Evolutionary conservation across 1,284 basidiomycete species (phyloP).

Genomic region (Golubevia pallescens): DNA sequence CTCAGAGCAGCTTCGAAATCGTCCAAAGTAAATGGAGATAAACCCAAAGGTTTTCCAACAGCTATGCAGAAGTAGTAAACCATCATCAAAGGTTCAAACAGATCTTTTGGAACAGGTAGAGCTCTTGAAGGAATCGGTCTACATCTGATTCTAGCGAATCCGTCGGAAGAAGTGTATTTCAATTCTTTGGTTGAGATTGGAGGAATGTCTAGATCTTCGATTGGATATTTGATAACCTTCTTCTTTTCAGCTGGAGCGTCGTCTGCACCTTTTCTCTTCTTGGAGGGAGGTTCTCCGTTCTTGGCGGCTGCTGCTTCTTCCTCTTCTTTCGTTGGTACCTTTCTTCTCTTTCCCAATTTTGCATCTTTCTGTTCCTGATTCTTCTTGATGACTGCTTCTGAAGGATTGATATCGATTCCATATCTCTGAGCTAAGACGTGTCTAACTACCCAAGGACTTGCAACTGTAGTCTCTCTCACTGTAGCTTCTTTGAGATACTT

Average conservation of each 20-base stretch:
- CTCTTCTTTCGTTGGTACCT: slow-evolving; percentile 34
- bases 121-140: slow-evolving; percentile 71
- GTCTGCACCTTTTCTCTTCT: slow-evolving; percentile 7
- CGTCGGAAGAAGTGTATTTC: slow-evolving; percentile 77
- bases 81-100: slow-evolving; percentile 84
- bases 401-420: slow-evolving; percentile 81
- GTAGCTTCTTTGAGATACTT: slow-evolving; percentile 94
- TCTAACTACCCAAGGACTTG: slow-evolving; percentile 94
- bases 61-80: slow-evolving; percentile 90
- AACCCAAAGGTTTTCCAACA: slow-evolving; percentile 83
- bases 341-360: slow-evolving; percentile 68
- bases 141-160: slow-evolving; percentile 68
- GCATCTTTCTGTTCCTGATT: slow-evolving; percentile 81
- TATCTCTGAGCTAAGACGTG: slow-evolving; percentile 80
- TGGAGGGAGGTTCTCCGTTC: not conserved
- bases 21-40: slow-evolving; percentile 91
- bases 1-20: slow-evolving; percentile 87
- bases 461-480: slow-evolving; percentile 84
- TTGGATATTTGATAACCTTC: slow-evolving; percentile 78
- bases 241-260: slow-evolving; percentile 73
- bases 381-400: slow-evolving; percentile 78
- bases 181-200: slow-evolving; percentile 57
- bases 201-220: slow-evolving; percentile 67
- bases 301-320: slow-evolving; percentile 15
- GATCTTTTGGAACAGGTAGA: slow-evolving; percentile 74